Evolutionary conservation across 23 red algal species (phyloP), one percentile per base, ranked within the genome.

Genomic region (Gracilaria caudata): DNA sequence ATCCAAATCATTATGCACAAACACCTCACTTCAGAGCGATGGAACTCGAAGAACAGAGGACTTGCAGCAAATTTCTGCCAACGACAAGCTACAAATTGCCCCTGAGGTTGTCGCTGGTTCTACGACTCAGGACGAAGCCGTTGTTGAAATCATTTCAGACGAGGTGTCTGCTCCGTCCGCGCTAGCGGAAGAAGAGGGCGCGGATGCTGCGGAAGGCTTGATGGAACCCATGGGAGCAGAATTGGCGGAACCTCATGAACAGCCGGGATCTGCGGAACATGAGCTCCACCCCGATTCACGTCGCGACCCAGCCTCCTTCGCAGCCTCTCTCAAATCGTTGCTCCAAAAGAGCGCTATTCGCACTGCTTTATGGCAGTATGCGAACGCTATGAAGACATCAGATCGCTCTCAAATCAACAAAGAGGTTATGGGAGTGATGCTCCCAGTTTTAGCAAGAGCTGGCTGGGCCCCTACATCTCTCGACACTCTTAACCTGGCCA

Each of bases 281-380:
- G 7, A 3, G 28, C 0, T 19, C 43, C 12, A 8, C 36, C 8
- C 25, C 0, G 23, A 14, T 19, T 66, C 30, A 14, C 2, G 19
- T 14, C 26, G 32, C 17, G 61, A 66, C 19, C 70, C 70, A 3
- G 35, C 10, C 21, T 38, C 11, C 19, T 75, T 75, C 47, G 37
- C 70, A 30, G 37, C 37, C 2, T 26, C 20, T 28, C 77, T 80
- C 35, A 39, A 51, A 2, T 37, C 47, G 7, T 77, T 79, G 51
- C 43, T 89, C n/a, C 7, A 32, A 17, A 66, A 20, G 6, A 55
- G 72, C 43, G 53, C 70, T 11, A 35, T 65, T 54, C 85, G 85
- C 3, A 75, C 85, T 19, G 85, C 85, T 5, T 79, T 89, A 20
- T 89, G 55, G 51, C 68, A 89, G 34, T 89, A 63, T 53, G n/a